phyloP scores from a whole-genome alignment of 1,284 basidiomycete species.

The Prillingera fragicola region DNA sequence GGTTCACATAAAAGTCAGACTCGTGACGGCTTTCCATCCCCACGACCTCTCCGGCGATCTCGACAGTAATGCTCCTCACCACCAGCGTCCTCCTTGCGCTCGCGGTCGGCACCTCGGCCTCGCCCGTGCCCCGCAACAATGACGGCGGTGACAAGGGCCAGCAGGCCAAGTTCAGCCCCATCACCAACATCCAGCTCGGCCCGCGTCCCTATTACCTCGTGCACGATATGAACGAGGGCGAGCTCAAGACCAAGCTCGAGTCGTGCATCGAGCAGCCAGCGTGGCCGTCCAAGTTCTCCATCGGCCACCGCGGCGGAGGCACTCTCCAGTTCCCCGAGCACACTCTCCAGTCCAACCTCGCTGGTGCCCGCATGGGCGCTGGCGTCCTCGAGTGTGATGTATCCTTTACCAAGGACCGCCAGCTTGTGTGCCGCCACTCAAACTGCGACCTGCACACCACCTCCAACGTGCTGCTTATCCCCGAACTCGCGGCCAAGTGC shows the following conservation, averaged over 20 bases:
- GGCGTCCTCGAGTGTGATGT: conserved; percentile 24
- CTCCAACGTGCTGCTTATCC: conserved; percentile 17
- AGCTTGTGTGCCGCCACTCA: conserved; percentile 22
- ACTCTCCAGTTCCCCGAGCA: conserved; percentile 24
- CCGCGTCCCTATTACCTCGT: conserved; percentile 22
- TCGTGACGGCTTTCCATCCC: neutral
- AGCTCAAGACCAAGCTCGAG: conserved; percentile 18
- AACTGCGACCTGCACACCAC: conserved; percentile 23
- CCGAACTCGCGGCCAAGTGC: conserved; percentile 16
- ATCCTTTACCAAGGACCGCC: conserved; percentile 18
- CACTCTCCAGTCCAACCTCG: conserved; percentile 15
- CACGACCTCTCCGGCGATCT: neutral
- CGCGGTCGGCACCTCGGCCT: neutral
- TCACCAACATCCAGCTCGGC: conserved; percentile 11
- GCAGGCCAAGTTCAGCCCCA: neutral
- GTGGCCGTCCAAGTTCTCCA: conserved; percentile 3
- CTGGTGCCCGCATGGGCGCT: conserved; percentile 20
- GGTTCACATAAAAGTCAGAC: too few relatives aligned
- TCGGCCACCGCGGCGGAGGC: conserved; percentile 20
- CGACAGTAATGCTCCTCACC: neutral
- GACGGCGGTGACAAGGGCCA: too few relatives aligned
- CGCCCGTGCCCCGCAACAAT: neutral
- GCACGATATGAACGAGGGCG: conserved; percentile 14
- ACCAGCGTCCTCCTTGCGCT: neutral
- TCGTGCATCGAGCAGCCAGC: conserved; percentile 6